These are phyloP conservation scores for Thelonectria rubi DNA, from an alignment of 2,329 filamentous ascomycete species.

Conservation along the genomic window DNA sequence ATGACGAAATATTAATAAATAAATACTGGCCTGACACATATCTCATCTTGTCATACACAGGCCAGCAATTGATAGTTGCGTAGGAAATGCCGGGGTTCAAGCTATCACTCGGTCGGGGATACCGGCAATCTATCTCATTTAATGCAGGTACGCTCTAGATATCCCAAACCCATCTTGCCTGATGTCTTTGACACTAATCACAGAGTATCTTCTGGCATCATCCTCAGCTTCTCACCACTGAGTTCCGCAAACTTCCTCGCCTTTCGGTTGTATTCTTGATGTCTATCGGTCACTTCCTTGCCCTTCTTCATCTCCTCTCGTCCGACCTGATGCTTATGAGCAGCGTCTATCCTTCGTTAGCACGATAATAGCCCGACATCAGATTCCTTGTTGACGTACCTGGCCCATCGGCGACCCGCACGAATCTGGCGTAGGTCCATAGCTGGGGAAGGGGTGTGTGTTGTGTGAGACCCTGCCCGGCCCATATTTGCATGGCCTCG, in stretches of 20 bases:
- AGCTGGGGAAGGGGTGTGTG: constrained; percentile 81
- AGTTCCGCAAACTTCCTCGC: constrained; percentile 68
- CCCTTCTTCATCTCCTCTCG: constrained; percentile 77
- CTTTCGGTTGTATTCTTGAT: constrained; percentile 68
- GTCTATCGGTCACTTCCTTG: constrained; percentile 63
- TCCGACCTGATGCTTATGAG: constrained; percentile 80
- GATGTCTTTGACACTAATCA: not conserved
- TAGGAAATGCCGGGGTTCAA: no score
- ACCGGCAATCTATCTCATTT: no score
- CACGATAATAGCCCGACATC: no score
- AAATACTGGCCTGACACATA: no score
- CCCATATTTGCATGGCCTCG: constrained; percentile 89
- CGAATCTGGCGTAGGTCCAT: constrained; percentile 78
- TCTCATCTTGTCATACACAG: no score
- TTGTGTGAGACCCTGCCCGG: constrained; percentile 85
- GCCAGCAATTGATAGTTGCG: no score
- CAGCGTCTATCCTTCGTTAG: constrained; percentile 69
- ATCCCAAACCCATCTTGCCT: not conserved
- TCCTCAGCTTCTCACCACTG: constrained; percentile 52
- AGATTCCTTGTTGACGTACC: not conserved
- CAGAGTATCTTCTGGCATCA: constrained; percentile 36
- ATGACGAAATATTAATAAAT: no score
- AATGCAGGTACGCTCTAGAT: no score
- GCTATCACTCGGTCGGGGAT: no score
- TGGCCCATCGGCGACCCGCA: constrained; percentile 85